phyloP scores from a whole-genome alignment of 2,329 filamentous ascomycete genomes.

The Coniochaeta sp. region DNA sequence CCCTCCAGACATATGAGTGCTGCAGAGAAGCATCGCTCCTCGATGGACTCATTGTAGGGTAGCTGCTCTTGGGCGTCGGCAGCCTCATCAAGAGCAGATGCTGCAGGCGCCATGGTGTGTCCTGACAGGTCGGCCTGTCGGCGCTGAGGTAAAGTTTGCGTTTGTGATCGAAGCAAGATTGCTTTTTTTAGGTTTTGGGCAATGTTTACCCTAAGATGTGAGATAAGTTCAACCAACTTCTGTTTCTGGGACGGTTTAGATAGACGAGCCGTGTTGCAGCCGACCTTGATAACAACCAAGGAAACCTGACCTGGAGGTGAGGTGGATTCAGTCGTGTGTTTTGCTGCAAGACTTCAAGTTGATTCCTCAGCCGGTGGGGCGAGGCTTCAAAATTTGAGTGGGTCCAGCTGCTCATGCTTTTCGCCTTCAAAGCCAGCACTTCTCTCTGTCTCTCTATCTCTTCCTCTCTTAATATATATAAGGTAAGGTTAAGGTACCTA shows the following conservation, averaged over 20 bases:
- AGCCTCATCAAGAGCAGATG: background rate
- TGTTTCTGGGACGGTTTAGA: no score
- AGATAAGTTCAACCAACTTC: background rate
- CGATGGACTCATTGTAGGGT: conserved; percentile 35
- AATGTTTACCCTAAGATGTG: background rate
- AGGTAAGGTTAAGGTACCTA: no score
- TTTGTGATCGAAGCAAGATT: background rate
- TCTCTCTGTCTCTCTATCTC: no score
- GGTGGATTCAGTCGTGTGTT: no score
- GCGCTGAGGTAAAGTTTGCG: background rate
- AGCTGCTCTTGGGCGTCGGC: background rate
- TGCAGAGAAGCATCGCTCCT: conserved; percentile 55
- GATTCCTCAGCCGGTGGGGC: background rate
- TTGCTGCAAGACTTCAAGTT: background rate
- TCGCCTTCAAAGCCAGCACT: no score
- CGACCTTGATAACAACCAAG: background rate
- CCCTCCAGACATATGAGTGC: conserved; percentile 55
- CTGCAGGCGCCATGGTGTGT: background rate
- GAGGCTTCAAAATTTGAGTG: background rate
- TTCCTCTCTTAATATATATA: no score
- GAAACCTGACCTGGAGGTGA: no score
- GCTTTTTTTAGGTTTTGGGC: background rate
- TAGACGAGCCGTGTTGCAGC: background rate
- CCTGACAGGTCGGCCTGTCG: background rate
- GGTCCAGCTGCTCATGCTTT: no score